Conservation (phyloP, 176 grass and related monocot genomes). For the Raddia guianensis region DNA sequence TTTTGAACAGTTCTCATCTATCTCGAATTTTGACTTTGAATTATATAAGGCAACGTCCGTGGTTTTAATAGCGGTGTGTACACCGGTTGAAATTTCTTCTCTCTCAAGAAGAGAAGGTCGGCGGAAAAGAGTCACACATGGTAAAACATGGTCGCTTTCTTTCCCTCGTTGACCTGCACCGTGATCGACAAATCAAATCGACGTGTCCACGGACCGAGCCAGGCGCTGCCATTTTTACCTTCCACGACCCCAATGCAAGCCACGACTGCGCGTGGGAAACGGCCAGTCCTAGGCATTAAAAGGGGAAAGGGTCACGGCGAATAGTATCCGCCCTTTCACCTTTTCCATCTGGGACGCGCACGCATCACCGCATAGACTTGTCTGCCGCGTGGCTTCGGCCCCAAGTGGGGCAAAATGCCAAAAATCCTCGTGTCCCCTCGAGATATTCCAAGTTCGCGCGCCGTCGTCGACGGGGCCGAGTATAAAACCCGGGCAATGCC, state of each 20-base stretch:
- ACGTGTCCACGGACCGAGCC: not conserved
- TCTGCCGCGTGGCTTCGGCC: not conserved
- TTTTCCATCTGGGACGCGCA: slow-evolving; percentile 13
- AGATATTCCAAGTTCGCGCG: slow-evolving; percentile 13
- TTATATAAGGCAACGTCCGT: not conserved
- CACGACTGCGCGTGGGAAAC: not conserved
- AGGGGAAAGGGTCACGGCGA: not conserved
- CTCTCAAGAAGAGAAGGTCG: not conserved
- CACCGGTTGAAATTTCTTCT: not conserved
- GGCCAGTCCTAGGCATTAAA: not conserved
- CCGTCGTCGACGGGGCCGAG: not conserved
- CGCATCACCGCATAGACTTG: not conserved
- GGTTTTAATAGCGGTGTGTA: not conserved
- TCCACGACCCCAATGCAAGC: not conserved
- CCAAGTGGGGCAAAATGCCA: not conserved
- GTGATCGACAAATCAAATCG: not conserved
- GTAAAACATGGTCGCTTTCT: too few species aligned
- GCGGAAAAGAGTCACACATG: not conserved
- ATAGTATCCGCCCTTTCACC: not conserved
- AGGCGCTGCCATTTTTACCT: not conserved
- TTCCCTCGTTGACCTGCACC: not conserved
- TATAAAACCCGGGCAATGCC: slow-evolving; percentile 18
- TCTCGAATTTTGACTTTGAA: not conserved
- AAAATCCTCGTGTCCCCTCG: not conserved
- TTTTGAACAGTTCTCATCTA: not conserved